Conservation (phyloP, 352 stramenopile genomes). For the Saprolegnia parasitica region DNA sequence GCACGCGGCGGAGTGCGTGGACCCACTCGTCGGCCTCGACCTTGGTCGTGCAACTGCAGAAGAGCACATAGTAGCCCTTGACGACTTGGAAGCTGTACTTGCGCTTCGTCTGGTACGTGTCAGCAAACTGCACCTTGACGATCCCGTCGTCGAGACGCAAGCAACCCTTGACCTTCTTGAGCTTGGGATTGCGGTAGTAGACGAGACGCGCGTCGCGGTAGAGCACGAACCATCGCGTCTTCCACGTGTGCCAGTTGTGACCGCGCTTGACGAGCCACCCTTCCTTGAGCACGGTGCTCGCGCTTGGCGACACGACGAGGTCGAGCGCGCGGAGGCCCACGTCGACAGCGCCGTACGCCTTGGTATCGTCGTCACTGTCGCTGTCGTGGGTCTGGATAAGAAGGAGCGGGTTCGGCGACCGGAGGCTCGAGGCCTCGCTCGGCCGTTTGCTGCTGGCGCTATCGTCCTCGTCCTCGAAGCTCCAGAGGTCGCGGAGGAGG, state of each 20-base stretch:
- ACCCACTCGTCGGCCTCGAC: conserved; percentile 81
- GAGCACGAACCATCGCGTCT: conserved; percentile 80
- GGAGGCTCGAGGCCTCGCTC: not conserved
- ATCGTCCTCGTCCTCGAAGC: conserved; percentile 15
- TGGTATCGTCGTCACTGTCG: conserved; percentile 3
- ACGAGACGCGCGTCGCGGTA: conserved; percentile 75
- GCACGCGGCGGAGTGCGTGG: conserved; percentile 47
- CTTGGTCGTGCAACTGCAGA: conserved; percentile 75
- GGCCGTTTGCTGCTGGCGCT: not conserved
- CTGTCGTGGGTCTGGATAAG: conserved; percentile 14
- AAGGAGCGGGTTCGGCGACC: conserved; percentile 5
- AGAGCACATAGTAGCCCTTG: conserved; percentile 78
- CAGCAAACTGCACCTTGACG: conserved; percentile 73
- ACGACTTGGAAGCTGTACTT: conserved; percentile 77
- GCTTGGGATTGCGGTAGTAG: conserved; percentile 76
- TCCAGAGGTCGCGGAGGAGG: conserved; percentile 27
- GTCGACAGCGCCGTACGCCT: not conserved
- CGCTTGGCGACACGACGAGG: not conserved
- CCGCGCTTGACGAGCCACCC: conserved; percentile 28
- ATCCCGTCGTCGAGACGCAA: conserved; percentile 81
- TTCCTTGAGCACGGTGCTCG: conserved; percentile 6
- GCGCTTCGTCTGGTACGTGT: conserved; percentile 57
- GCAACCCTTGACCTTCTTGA: conserved; percentile 75
- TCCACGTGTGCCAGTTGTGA: conserved; percentile 68
- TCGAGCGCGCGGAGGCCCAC: not conserved